phyloP scores from a whole-genome alignment of 2,329 filamentous ascomycete genomes.

The Sporothrix sp. region DNA sequence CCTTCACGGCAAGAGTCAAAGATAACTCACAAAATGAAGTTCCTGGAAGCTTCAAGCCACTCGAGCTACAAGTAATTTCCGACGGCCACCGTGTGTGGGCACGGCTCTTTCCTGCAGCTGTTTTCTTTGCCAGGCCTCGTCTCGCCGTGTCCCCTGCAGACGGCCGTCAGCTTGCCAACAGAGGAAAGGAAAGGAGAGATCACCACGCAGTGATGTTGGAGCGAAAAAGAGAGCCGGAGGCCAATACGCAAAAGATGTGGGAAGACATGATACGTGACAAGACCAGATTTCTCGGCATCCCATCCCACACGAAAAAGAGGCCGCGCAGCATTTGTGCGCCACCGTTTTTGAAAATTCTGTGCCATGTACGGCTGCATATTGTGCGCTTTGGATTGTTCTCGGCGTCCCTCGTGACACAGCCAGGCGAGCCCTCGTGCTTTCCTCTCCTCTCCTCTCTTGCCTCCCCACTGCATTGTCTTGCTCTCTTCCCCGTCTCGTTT shows the following conservation, averaged over 20 bases:
- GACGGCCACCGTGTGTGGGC: not conserved
- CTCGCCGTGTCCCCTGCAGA: not conserved
- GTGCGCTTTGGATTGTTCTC: not conserved
- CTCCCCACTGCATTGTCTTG: not conserved
- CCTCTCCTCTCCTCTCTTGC: not conserved
- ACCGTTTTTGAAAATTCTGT: no score
- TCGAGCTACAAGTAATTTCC: not conserved
- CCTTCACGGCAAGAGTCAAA: not conserved
- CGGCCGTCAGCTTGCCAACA: not conserved
- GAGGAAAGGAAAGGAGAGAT: not conserved
- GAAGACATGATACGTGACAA: not conserved
- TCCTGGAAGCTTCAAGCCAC: no score
- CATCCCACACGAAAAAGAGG: conserved; percentile 1
- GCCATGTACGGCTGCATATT: not conserved
- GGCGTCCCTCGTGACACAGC: not conserved
- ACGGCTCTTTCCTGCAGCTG: not conserved
- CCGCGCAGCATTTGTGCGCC: no score
- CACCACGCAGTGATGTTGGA: not conserved
- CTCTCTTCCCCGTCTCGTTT: not conserved
- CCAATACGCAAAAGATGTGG: not conserved
- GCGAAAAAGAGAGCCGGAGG: not conserved
- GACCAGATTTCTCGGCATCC: no score
- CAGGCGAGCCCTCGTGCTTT: no score
- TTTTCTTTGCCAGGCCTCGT: not conserved
- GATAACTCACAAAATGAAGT: no score